Evolutionary conservation across 2,329 filamentous ascomycete species (phyloP), one percentile per base, ranked within the genome.

Genomic region (Penicillium hordei): DNA sequence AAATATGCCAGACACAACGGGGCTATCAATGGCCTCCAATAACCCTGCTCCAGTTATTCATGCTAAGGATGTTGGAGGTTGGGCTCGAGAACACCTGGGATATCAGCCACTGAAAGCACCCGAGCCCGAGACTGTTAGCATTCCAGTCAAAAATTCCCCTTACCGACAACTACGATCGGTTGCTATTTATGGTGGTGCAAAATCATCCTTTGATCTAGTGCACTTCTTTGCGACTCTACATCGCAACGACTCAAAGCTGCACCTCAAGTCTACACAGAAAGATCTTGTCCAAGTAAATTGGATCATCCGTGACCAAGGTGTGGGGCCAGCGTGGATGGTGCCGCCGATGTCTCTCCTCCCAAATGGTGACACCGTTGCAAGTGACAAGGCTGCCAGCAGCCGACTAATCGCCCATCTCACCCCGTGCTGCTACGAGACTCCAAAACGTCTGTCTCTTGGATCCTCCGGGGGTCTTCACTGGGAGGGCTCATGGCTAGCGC

Each of bases 201-300:
- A 68, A 25, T 69, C 68, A 2, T 60, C 67, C 6, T 69, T 69
- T 45, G 65, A 69, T 27, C 48, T 70, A 10, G 62, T 69, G 5
- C 63, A 69, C 46, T 62, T 70, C 23, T 70, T 69, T 46, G 68
- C 63, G 2, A 68, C 60, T 1, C 54, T 70, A 1, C 65, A 69
- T 43, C 60, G 50, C 12, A 63, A 63, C 3, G 56, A 57, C 5
- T 33, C 57, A 4, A 45, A 44, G 2, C 43, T 62, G 17, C 60
- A 62, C 7, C 50, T 69, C 2, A 44, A 57, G 12, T 25, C 21
- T 13, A 57, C 34, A 4, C 52, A 56, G 5, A 19, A 51, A 0
- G 27, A 46, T 4, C 64, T 61, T 7, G 53, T 70, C 7, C 51
- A 67, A 23, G 62, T 70, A 6, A 57, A 70, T 27, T 69, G 65